Conservation (phyloP, 345 rosid species). For the Syzygium aromaticum region DNA sequence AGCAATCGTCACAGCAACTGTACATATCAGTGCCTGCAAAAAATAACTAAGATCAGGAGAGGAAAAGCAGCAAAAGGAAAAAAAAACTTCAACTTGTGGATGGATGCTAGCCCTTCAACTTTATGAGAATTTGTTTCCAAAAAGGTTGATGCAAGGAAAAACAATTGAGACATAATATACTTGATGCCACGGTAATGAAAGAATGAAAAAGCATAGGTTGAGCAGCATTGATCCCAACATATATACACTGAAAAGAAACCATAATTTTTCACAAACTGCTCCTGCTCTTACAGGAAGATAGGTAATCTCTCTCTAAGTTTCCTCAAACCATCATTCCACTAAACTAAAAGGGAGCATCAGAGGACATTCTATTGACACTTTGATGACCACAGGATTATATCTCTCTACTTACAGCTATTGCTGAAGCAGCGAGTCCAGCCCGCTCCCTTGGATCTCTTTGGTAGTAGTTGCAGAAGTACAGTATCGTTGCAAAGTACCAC, state of each 20-base stretch:
- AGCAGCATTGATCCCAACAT: background rate
- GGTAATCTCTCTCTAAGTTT: background rate
- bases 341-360: background rate
- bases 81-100: background rate
- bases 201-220: background rate
- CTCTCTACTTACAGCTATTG: constrained; percentile 71
- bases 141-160: background rate
- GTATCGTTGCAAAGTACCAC: constrained; percentile 76
- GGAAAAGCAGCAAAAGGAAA: background rate
- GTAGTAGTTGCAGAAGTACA: constrained; percentile 76
- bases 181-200: background rate
- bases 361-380: background rate
- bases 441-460: constrained; percentile 92
- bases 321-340: background rate
- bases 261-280: background rate
- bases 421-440: constrained; percentile 89
- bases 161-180: background rate
- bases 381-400: background rate
- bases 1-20: constrained; percentile 42
- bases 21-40: constrained; percentile 73
- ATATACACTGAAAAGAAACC: background rate
- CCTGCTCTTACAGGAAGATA: background rate
- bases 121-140: background rate
- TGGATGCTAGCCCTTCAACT: background rate
- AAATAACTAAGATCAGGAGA: background rate